These are phyloP conservation scores for Colletotrichum gloeosporioides DNA, from an alignment of 2,329 filamentous ascomycete genomes.

Conservation along the genomic window DNA sequence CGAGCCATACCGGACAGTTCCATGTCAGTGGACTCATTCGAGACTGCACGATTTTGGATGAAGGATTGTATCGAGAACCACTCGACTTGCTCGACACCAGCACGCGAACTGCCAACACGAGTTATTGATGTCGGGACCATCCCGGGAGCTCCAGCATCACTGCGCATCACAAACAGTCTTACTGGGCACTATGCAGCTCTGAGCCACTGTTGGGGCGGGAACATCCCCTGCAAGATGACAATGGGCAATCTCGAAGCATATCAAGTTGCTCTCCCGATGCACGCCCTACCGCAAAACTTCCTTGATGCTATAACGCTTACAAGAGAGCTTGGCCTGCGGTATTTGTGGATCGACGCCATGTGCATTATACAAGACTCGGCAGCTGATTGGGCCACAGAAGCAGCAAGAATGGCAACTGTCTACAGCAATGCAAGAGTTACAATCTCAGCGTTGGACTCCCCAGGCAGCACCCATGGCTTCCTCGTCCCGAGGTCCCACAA, in stretches of 20 bases:
- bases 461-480: not conserved
- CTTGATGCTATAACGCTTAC: constrained; percentile 31
- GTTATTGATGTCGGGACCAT: rapidly evolving
- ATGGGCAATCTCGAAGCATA: not conserved
- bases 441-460: not conserved
- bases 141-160: rapidly evolving
- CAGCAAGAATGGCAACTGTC: constrained; percentile 19
- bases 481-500: not conserved
- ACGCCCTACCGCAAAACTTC: constrained; percentile 24
- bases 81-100: not conserved
- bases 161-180: rapidly evolving
- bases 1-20: not conserved
- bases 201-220: not conserved
- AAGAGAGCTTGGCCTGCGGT: constrained; percentile 25
- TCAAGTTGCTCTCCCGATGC: not conserved
- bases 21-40: not conserved
- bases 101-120: not conserved
- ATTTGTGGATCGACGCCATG: constrained; percentile 37
- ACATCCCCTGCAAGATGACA: not conserved
- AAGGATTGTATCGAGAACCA: not conserved
- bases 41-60: not conserved
- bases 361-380: constrained; percentile 34
- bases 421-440: constrained; percentile 23
- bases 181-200: not conserved
- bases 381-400: constrained; percentile 22